These are phyloP conservation scores for Melocanna baccifera DNA, from an alignment of 176 grass and related monocot genomes.

Conservation along the genomic window DNA sequence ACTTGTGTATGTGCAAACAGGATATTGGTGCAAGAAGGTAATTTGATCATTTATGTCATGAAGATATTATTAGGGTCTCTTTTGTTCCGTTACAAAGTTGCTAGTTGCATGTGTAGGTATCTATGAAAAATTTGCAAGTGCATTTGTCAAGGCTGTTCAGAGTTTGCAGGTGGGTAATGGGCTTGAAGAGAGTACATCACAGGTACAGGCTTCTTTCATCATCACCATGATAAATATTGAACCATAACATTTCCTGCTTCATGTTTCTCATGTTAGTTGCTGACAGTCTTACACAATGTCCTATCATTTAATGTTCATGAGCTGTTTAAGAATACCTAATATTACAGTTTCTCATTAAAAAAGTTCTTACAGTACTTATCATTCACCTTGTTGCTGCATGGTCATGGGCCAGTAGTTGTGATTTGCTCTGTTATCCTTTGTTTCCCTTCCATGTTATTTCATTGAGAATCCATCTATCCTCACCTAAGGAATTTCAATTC, in stretches of 20 bases:
- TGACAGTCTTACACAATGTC: background rate
- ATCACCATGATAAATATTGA: background rate
- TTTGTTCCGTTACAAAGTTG: conserved; percentile 25
- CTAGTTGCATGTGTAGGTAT: conserved; percentile 54
- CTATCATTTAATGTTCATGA: conserved; percentile 10
- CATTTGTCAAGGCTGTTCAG: conserved; percentile 90
- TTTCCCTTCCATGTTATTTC: background rate
- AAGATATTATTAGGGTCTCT: conserved; percentile 5
- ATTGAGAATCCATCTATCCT: conserved; percentile 9
- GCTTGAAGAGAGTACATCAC: conserved; percentile 63
- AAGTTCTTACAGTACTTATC: background rate
- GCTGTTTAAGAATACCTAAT: conserved; percentile 16
- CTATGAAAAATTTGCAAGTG: conserved; percentile 90
- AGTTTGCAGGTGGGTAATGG: conserved; percentile 90
- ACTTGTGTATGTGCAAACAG: conserved; percentile 97
- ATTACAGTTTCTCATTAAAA: background rate
- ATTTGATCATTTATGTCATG: conserved; percentile 10
- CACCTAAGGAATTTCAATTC: conserved; percentile 14
- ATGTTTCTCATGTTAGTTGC: background rate
- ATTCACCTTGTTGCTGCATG: background rate
- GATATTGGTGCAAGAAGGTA: conserved; percentile 99
- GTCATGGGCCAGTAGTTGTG: background rate
- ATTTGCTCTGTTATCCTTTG: conserved; percentile 12
- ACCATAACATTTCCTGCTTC: conserved; percentile 3
- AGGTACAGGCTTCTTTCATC: conserved; percentile 52